A percentile compares a stretch with the other conserved stretches of the same genome.
These are phyloP conservation scores for Porphyrellus cyaneotinctus DNA, from an alignment of 768 basidiomycete species.

Conservation along the genomic window DNA sequence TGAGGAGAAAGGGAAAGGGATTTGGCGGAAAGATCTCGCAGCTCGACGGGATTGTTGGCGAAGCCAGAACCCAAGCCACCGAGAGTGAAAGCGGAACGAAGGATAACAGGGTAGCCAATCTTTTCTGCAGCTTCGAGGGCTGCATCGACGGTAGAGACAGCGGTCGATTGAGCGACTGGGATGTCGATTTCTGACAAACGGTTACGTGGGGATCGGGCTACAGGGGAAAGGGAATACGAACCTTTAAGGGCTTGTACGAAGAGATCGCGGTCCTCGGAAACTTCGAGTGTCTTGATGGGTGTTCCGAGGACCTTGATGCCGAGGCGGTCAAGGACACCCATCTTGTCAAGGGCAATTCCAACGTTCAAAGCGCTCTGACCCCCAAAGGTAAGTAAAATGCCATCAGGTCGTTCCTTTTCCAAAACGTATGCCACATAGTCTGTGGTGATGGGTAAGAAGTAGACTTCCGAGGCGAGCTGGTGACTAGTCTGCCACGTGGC, in stretches of 20 bases:
- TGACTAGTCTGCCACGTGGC: constrained; percentile 99
- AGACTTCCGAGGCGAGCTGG: constrained; percentile 93
- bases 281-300: constrained; percentile 89
- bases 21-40: constrained; percentile 91
- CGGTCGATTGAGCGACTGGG: constrained; percentile 91
- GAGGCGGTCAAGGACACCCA: constrained; percentile 91
- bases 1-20: constrained; percentile 89
- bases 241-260: constrained; percentile 96
- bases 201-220: constrained; percentile 5
- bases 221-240: constrained; percentile 31
- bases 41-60: constrained; percentile 89
- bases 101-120: constrained; percentile 97
- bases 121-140: constrained; percentile 86
- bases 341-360: constrained; percentile 92
- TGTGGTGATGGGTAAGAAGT: constrained; percentile 93
- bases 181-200: constrained; percentile 83
- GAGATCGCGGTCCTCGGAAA: constrained; percentile 95
- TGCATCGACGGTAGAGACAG: constrained; percentile 92
- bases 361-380: constrained; percentile 98
- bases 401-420: constrained; percentile 97
- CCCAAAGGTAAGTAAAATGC: constrained; percentile 95
- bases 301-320: constrained; percentile 94
- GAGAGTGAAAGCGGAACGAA: constrained; percentile 94
- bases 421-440: constrained; percentile 99
- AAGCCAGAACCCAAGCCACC: constrained; percentile 99